Percentiles rank a stretch among this genome's conserved stretches.
Evolutionary conservation across 257 asterid species (phyloP).

Genomic region (Nicotiana noctiflora): DNA sequence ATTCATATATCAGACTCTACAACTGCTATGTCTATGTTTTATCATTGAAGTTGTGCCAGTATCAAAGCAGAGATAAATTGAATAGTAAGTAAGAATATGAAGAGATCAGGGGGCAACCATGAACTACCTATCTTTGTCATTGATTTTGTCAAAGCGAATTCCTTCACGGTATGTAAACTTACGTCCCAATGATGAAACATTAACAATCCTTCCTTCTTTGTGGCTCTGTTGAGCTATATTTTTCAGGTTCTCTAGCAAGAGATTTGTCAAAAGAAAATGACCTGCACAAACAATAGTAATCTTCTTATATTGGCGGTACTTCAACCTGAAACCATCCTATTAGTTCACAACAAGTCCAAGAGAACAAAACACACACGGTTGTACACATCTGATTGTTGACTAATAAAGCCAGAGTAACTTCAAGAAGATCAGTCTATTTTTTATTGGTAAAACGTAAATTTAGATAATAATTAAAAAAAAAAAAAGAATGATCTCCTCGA

Average conservation of each 20-base stretch:
- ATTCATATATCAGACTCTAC: neutral
- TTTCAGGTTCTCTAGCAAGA: conserved; percentile 34
- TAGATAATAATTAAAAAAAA: too few species aligned
- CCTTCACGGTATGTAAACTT: conserved; percentile 24
- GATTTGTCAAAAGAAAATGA: conserved; percentile 42
- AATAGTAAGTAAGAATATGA: neutral
- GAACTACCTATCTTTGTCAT: conserved; percentile 28
- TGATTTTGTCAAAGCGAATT: conserved; percentile 31
- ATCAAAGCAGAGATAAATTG: neutral
- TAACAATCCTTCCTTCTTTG: conserved; percentile 40
- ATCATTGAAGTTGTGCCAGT: neutral
- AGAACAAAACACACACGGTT: neutral
- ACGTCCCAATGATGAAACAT: conserved; percentile 31
- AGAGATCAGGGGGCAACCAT: neutral
- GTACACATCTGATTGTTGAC: neutral
- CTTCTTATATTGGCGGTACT: conserved; percentile 1
- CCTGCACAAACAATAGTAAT: conserved; percentile 21
- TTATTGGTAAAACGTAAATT: too few species aligned
- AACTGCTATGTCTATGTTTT: neutral
- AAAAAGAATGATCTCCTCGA: too few species aligned
- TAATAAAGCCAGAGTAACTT: neutral
- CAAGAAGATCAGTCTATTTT: neutral
- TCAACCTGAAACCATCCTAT: neutral
- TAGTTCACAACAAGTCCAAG: neutral
- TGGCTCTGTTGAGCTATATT: conserved; percentile 24